Evolutionary conservation across 2,329 filamentous ascomycete species (phyloP).

Genomic region (Pyricularia sp.): DNA sequence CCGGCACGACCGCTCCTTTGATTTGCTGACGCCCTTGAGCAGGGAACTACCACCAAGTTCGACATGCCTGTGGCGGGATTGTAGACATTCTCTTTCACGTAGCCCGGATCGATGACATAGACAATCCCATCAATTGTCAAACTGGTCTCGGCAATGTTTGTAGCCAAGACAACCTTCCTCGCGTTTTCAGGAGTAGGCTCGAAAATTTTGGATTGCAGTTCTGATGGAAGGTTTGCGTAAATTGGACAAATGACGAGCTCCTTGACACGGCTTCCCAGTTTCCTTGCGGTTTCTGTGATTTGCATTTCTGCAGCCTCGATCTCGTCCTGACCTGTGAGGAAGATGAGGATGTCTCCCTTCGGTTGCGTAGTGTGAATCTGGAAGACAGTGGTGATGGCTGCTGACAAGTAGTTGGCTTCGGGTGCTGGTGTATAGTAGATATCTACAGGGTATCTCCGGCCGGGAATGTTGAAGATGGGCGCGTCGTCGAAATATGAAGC

Average conservation of each 20-base stretch:
- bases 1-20: conserved; percentile 89
- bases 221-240: conserved; percentile 85
- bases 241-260: conserved; percentile 90
- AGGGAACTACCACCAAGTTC: conserved; percentile 81
- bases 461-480: conserved; percentile 91
- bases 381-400: conserved; percentile 86
- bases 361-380: conserved; percentile 87
- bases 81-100: conserved; percentile 92
- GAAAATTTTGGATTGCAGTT: conserved; percentile 88
- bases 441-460: conserved; percentile 79
- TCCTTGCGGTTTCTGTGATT: conserved; percentile 75
- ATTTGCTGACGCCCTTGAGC: conserved; percentile 84
- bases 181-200: conserved; percentile 79
- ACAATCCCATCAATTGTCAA: conserved; percentile 94
- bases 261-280: conserved; percentile 73
- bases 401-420: conserved; percentile 87
- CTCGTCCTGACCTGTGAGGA: conserved; percentile 92
- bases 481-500: conserved; percentile 84
- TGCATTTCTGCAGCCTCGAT: conserved; percentile 83
- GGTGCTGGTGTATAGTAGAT: conserved; percentile 86
- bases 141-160: conserved; percentile 95
- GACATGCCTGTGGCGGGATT: conserved; percentile 90
- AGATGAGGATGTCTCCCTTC: conserved; percentile 84
- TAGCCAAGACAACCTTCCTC: conserved; percentile 86
- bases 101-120: conserved; percentile 92